Conservation (phyloP, 192 early-diverging fungal species). For the Funneliformis mosseae region DNA sequence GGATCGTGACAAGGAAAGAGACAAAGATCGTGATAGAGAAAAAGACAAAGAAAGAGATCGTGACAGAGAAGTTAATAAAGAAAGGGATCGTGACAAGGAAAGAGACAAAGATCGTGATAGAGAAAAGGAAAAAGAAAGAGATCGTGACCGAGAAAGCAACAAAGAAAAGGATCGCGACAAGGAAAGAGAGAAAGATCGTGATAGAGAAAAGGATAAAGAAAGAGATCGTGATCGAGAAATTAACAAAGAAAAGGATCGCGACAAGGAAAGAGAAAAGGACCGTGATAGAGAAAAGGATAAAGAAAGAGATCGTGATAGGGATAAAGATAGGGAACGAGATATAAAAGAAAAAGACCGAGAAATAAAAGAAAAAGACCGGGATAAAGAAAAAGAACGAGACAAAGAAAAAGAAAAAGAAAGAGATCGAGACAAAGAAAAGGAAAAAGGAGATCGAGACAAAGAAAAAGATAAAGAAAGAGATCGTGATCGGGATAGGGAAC, state of each 20-base stretch:
- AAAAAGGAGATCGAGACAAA: conserved; percentile 17
- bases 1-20: conserved; percentile 1
- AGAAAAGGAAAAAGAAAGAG: conserved; percentile 39
- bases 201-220: conserved; percentile 39
- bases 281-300: background rate
- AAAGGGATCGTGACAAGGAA: conserved; percentile 2
- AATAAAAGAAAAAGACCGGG: background rate
- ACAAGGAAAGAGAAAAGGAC: background rate
- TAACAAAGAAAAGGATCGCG: background rate
- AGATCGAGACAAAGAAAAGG: conserved; percentile 12
- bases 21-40: conserved; percentile 1
- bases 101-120: background rate
- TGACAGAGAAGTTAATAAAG: background rate
- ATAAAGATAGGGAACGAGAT: background rate
- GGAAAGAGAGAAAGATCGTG: conserved; percentile 8
- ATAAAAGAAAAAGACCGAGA: background rate
- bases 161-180: conserved; percentile 15
- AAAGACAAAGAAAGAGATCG: background rate
- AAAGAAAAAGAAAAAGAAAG: conserved; percentile 14
- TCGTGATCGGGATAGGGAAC: conserved; percentile 44
- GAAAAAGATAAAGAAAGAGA: conserved; percentile 45
- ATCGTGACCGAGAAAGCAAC: conserved; percentile 32
- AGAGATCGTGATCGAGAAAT: conserved; percentile 45
- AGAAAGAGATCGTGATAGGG: background rate
- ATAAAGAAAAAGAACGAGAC: conserved; percentile 36